Conservation (phyloP, 2,329 filamentous ascomycete species). For the Mariannaea elegans region DNA sequence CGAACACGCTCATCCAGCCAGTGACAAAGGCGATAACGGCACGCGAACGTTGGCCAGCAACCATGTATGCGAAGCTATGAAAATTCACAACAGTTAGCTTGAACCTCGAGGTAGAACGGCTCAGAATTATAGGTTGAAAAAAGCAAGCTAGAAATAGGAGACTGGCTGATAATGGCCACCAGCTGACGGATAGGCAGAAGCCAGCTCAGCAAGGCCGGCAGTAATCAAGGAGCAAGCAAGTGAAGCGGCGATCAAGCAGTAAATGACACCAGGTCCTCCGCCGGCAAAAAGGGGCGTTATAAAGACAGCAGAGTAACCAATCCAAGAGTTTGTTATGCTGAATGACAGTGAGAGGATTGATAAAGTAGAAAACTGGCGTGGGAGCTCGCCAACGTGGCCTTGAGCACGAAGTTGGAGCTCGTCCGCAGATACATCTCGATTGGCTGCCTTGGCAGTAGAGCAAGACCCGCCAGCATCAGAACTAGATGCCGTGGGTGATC, state of each 20-base stretch:
- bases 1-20: constrained; percentile 3
- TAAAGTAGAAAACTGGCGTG: background rate
- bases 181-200: background rate
- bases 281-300: too few relatives aligned
- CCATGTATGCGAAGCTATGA: background rate
- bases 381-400: too few relatives aligned
- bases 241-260: background rate
- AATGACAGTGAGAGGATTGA: background rate
- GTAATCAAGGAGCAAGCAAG: background rate
- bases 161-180: background rate
- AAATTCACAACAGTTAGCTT: too few relatives aligned
- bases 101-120: too few relatives aligned
- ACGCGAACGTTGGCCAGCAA: background rate
- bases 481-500: too few relatives aligned
- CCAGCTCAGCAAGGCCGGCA: background rate
- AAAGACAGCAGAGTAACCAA: background rate
- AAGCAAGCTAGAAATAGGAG: too few relatives aligned
- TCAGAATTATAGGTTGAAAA: too few relatives aligned
- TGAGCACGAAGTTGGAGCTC: too few relatives aligned
- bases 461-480: too few relatives aligned
- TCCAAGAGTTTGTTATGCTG: background rate
- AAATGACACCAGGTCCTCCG: too few relatives aligned
- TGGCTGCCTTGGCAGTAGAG: too few relatives aligned
- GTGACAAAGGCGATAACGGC: background rate
- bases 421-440: too few relatives aligned